Evolutionary conservation across 306 rosid genomes (phyloP), one percentile per base, ranked within the genome.

Genomic region (Ochetophila trinervis): DNA sequence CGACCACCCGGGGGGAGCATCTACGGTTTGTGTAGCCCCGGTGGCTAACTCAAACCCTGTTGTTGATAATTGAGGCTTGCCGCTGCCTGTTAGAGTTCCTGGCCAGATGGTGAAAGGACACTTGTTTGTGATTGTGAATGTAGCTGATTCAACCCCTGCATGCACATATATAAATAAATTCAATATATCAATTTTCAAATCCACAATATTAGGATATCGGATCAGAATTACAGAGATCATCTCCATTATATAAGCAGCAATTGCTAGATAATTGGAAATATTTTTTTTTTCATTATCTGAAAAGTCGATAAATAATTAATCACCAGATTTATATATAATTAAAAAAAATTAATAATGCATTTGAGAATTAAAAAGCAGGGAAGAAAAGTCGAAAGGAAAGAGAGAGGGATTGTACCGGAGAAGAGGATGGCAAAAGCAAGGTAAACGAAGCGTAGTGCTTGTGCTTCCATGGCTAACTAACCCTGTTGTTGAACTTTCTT

Each of bases 91-190:
- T 21, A 86, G 61, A 60, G 85, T 79, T 62, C 71, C 93, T 5
- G 90, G 90, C 96, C 96, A 89, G 27, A 86, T 75, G 0, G 84
- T 72, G 69, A 61, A 70, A 8, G 32, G 4, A 63, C 96, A 84
- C 2, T 66, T 84, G 72, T 82, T 89, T 27, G 13, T 80, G 8
- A 89, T 65, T 1, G 76, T 75, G 57, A 85, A 67, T 5, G 67
- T 78, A 17, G 80, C 85, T 9, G 88, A 75, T 5, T 70, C 57
- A 4, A 47, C 77, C 47, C 83, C 85, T 80, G 68, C 75, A 44
- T 8, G 16, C 11, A 44, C 1, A 44, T 44, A 44, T 8, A 14
- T 8, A 44, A 44, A 44, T 44, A 8, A 44, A 9, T 44, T 44
- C n/a, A n/a, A n/a, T 8, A 40, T 40, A 11, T 40, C 3, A 8